Conservation (phyloP, 1,139 yeast species). For the Blastobotrys elegans region DNA sequence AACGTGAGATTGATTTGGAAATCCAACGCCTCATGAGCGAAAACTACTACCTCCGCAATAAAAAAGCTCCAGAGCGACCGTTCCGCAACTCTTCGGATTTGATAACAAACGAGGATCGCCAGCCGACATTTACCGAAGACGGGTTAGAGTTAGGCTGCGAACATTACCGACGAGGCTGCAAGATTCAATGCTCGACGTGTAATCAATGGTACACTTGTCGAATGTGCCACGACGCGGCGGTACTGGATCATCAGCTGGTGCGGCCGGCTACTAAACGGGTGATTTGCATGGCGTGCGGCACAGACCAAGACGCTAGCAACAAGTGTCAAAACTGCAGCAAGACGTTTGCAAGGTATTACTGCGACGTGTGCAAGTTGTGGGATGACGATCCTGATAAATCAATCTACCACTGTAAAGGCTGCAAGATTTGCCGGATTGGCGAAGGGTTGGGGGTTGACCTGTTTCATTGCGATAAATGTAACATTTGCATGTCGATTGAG, state of each 20-base stretch:
- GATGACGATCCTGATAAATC: constrained; percentile 77
- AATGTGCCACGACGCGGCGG: constrained; percentile 69
- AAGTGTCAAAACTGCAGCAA: constrained; percentile 63
- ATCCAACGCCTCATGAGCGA: constrained; percentile 80
- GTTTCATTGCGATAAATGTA: constrained; percentile 87
- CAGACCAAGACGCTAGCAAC: constrained; percentile 69
- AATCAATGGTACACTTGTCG: constrained; percentile 74
- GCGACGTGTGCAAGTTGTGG: constrained; percentile 72
- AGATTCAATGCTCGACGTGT: constrained; percentile 75
- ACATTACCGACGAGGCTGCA: constrained; percentile 82
- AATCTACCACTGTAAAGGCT: constrained; percentile 86
- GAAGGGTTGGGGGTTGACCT: constrained; percentile 82
- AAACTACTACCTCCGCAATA: constrained; percentile 43
- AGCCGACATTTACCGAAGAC: constrained; percentile 43
- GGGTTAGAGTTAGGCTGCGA: constrained; percentile 59
- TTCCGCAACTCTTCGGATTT: constrained; percentile 20
- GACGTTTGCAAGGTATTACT: constrained; percentile 70
- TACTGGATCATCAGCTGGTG: constrained; percentile 54
- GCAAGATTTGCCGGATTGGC: constrained; percentile 91
- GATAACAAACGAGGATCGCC: constrained; percentile 46
- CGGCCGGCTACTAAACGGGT: constrained; percentile 62
- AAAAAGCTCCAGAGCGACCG: constrained; percentile 7
- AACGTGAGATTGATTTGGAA: constrained; percentile 53
- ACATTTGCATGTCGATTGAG: constrained; percentile 80
- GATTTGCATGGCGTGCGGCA: constrained; percentile 73